Evolutionary conservation across 495 filamentous ascomycete genomes (phyloP).

Genomic region (Aspergillus wentii): DNA sequence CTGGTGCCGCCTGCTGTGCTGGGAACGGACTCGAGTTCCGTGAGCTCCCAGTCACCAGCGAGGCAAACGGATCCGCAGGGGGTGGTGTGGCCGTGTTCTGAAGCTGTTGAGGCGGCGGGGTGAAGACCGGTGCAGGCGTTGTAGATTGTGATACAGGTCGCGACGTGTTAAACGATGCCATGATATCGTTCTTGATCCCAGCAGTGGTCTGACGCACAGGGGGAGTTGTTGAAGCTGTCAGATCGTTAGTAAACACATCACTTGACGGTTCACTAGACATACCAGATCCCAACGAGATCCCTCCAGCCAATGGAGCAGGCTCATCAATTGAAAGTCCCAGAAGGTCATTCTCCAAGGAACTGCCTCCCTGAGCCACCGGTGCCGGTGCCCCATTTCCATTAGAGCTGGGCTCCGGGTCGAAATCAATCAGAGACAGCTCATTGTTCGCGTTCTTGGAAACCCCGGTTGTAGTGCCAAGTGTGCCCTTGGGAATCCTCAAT

Average conservation of each 20-base stretch:
- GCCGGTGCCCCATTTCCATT: constrained; percentile 42
- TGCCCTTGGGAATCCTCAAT: constrained; percentile 79
- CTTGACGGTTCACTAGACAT: too few relatives aligned
- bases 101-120: constrained; percentile 24
- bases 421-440: constrained; percentile 91
- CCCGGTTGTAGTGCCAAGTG: constrained; percentile 64
- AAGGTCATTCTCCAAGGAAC: constrained; percentile 58
- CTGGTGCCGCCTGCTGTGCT: constrained; percentile 17
- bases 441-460: constrained; percentile 71
- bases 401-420: constrained; percentile 57
- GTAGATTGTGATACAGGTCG: constrained; percentile 43
- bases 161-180: constrained; percentile 45
- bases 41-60: constrained; percentile 55
- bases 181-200: constrained; percentile 51
- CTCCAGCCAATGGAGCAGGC: constrained; percentile 62
- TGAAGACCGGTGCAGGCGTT: constrained; percentile 33
- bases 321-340: constrained; percentile 65
- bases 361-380: constrained; percentile 22
- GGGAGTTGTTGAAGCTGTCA: constrained; percentile 16
- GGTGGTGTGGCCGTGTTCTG: constrained; percentile 35
- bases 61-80: constrained; percentile 63
- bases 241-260: constrained; percentile 11
- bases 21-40: constrained; percentile 35
- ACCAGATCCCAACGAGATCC: constrained; percentile 85
- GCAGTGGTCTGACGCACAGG: constrained; percentile 29